Evolutionary conservation across 768 basidiomycete species (phyloP).

Genomic region (Hebeloma cylindrosporum): DNA sequence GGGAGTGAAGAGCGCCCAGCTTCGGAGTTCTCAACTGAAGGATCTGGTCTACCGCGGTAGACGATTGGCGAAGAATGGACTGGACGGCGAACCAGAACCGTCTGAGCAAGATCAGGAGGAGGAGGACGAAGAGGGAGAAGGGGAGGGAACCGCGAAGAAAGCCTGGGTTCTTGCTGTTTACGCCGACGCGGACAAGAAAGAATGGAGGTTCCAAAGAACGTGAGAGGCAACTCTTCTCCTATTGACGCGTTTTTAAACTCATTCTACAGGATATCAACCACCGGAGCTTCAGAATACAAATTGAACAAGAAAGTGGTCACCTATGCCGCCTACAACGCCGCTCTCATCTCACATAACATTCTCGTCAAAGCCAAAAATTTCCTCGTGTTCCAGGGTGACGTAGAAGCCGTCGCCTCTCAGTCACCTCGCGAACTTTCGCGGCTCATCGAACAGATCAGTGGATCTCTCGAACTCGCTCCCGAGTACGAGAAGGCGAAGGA

Average conservation of each 20-base stretch:
- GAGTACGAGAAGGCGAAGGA: conserved; percentile 91
- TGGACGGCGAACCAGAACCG: no score
- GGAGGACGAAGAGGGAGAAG: conserved; percentile 56
- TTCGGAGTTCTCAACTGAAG: conserved; percentile 90
- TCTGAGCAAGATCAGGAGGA: no score
- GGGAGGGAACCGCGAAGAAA: conserved; percentile 84
- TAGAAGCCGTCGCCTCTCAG: conserved; percentile 96
- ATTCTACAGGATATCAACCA: conserved; percentile 73
- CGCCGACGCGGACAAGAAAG: conserved; percentile 70
- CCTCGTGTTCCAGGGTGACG: conserved; percentile 98
- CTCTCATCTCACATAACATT: conserved; percentile 87
- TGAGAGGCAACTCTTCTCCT: conserved; percentile 41
- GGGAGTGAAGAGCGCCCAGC: conserved; percentile 90
- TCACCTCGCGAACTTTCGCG: conserved; percentile 86
- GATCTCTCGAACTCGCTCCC: conserved; percentile 83
- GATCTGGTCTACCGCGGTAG: conserved; percentile 95
- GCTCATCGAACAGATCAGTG: conserved; percentile 94
- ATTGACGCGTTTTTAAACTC: conserved; percentile 2
- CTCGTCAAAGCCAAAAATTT: conserved; percentile 99
- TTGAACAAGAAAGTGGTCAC: conserved; percentile 81
- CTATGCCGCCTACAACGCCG: conserved; percentile 85
- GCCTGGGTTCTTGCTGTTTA: conserved; percentile 97
- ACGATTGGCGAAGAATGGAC: conserved; percentile 62
- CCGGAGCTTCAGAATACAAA: conserved; percentile 88
- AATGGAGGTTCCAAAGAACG: conserved; percentile 93